These are phyloP conservation scores for Zygoascus biomembranicola DNA, from an alignment of 805 yeast species.

Conservation along the genomic window DNA sequence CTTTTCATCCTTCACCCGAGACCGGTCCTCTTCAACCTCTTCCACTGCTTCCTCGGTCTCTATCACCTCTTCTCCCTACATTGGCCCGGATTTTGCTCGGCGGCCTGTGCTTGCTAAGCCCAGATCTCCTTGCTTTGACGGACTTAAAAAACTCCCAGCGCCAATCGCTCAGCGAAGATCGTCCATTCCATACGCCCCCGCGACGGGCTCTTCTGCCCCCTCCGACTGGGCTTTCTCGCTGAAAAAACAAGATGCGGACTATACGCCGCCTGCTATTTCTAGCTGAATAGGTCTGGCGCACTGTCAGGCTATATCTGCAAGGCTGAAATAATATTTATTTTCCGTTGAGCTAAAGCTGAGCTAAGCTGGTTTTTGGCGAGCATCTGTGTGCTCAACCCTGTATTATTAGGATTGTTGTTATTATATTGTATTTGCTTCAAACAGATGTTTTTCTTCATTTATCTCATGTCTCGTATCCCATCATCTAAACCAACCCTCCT, in stretches of 20 bases:
- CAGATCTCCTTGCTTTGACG: neutral
- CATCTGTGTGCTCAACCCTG: neutral
- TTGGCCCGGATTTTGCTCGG: neutral
- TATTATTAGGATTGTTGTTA: too few relatives aligned
- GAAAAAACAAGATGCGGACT: neutral
- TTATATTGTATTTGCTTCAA: neutral
- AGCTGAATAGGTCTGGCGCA: neutral
- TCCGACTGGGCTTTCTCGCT: neutral
- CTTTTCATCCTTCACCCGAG: neutral
- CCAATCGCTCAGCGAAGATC: neutral
- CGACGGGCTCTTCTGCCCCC: neutral
- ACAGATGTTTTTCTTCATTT: neutral
- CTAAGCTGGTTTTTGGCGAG: too few relatives aligned
- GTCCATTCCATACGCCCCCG: neutral
- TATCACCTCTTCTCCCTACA: neutral
- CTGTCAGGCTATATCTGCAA: too few relatives aligned
- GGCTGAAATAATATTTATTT: too few relatives aligned
- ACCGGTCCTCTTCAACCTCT: neutral
- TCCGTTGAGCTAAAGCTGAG: too few relatives aligned
- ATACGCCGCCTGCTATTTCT: neutral
- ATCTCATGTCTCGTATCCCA: neutral
- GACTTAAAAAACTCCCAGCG: conserved; percentile 1
- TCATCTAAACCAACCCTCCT: neutral
- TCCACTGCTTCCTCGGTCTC: neutral
- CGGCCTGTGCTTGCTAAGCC: conserved; percentile 3